A percentile compares a stretch with the other conserved stretches of the same genome.
Evolutionary conservation across 768 basidiomycete species (phyloP).

Genomic region (Mycena belliarum): DNA sequence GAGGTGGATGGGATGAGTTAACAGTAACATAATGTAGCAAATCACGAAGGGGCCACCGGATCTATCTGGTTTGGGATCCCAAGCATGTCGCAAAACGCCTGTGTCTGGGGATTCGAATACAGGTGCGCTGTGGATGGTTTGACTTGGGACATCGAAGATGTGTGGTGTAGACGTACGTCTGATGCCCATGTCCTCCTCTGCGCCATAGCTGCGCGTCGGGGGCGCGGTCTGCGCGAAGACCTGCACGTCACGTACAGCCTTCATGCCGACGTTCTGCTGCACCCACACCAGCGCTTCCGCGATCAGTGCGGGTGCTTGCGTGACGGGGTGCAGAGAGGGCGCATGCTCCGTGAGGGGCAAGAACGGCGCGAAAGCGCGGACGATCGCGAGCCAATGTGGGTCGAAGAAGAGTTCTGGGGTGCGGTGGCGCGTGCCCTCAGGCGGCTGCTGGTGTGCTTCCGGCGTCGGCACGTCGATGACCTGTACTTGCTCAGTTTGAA

Average conservation of each 20-base stretch:
- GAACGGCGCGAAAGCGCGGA: constrained; percentile 80
- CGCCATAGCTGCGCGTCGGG: constrained; percentile 61
- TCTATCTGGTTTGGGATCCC: constrained; percentile 68
- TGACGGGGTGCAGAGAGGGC: constrained; percentile 47
- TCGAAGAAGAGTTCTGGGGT: constrained; percentile 65
- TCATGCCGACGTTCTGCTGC: constrained; percentile 48
- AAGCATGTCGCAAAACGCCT: constrained; percentile 80
- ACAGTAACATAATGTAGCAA: too few relatives aligned
- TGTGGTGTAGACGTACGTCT: constrained; percentile 39
- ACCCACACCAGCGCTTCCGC: constrained; percentile 72
- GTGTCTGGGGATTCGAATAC: constrained; percentile 90
- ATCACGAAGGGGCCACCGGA: not conserved
- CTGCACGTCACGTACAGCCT: constrained; percentile 58
- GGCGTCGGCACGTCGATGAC: constrained; percentile 61
- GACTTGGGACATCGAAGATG: too few relatives aligned
- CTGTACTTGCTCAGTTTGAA: constrained; percentile 45
- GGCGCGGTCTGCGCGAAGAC: constrained; percentile 46
- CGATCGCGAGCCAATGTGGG: constrained; percentile 93
- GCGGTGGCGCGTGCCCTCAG: constrained; percentile 7
- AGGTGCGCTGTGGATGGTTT: constrained; percentile 67
- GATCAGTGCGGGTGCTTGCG: constrained; percentile 45
- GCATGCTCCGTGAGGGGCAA: constrained; percentile 57
- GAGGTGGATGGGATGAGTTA: too few relatives aligned
- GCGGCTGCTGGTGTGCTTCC: constrained; percentile 12
- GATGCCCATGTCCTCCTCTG: constrained; percentile 33